Percentiles rank a stretch among this genome's conserved stretches.
phyloP scores from a whole-genome alignment of 169 alveolate species.

The Plasmodium blacklocki region DNA sequence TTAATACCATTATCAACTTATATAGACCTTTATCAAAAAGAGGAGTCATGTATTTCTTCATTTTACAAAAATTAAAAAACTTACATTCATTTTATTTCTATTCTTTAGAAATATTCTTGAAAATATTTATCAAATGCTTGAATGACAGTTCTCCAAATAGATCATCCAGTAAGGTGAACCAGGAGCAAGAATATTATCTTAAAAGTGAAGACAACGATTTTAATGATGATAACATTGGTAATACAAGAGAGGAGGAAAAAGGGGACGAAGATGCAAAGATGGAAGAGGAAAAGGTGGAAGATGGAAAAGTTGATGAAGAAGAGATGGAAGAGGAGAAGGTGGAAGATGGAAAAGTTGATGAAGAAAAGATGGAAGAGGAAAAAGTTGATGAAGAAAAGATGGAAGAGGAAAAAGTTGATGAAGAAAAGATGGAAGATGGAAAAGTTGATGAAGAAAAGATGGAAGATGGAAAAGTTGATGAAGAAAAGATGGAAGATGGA shows the following conservation, averaged over 20 bases:
- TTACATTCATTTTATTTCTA: slow-evolving; percentile 81
- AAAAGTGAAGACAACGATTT: slow-evolving; percentile 81
- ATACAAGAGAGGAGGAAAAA: slow-evolving; percentile 26
- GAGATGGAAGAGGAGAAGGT: neutral
- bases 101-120: slow-evolving; percentile 95
- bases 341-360: neutral
- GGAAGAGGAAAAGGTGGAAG: neutral
- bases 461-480: neutral
- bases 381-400: neutral
- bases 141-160: slow-evolving; percentile 90
- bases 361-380: neutral
- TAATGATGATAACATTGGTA: slow-evolving; percentile 50
- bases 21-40: slow-evolving; percentile 96
- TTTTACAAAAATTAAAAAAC: slow-evolving; percentile 89
- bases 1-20: slow-evolving; percentile 94
- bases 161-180: slow-evolving; percentile 58
- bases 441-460: neutral
- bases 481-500: neutral
- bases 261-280: neutral
- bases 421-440: neutral
- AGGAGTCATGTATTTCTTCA: slow-evolving; percentile 95
- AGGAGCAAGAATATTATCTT: slow-evolving; percentile 64
- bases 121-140: slow-evolving; percentile 95
- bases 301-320: slow-evolving; percentile 23
- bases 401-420: neutral